Percentiles rank a stretch among this genome's conserved stretches.
These are phyloP conservation scores for Raddia guianensis DNA, from an alignment of 176 grass and related monocot genomes.

Conservation along the genomic window DNA sequence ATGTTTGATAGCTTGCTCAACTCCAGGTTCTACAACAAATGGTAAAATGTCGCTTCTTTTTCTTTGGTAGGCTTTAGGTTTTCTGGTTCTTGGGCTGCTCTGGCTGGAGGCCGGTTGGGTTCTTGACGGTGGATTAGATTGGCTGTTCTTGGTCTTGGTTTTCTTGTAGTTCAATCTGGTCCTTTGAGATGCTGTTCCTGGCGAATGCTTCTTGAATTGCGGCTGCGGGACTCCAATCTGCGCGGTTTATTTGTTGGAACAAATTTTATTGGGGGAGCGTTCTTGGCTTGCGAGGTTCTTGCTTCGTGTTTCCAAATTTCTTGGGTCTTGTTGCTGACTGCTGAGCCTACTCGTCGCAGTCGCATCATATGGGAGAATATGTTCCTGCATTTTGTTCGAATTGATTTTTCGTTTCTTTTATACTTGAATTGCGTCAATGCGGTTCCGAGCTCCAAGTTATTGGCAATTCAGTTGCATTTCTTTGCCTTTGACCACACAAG, in stretches of 20 bases:
- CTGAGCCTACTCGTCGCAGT: not conserved
- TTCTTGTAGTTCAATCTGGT: not conserved
- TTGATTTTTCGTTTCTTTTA: not conserved
- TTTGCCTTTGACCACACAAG: not conserved
- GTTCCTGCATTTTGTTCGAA: constrained; percentile 11
- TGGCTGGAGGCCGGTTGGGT: not conserved
- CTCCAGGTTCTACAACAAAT: constrained; percentile 83
- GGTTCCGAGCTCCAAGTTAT: not conserved
- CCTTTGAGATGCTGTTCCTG: not conserved
- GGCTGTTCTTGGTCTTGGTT: constrained; percentile 5
- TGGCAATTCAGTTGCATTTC: not conserved
- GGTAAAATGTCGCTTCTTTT: constrained; percentile 38
- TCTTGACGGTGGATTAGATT: not conserved
- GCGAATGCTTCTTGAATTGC: constrained; percentile 1
- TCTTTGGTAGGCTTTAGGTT: not conserved
- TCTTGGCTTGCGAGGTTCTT: constrained; percentile 1
- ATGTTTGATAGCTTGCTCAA: constrained; percentile 79
- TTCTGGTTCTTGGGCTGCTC: constrained; percentile 26
- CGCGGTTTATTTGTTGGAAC: not conserved
- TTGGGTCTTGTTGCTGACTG: not conserved
- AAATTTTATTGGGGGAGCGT: not conserved
- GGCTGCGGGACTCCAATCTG: not conserved
- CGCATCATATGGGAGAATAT: not conserved
- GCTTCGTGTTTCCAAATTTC: not conserved
- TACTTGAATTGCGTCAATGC: not conserved